Evolutionary conservation across 805 yeast species (phyloP).

Genomic region (Schizosaccharomyces japonicus): DNA sequence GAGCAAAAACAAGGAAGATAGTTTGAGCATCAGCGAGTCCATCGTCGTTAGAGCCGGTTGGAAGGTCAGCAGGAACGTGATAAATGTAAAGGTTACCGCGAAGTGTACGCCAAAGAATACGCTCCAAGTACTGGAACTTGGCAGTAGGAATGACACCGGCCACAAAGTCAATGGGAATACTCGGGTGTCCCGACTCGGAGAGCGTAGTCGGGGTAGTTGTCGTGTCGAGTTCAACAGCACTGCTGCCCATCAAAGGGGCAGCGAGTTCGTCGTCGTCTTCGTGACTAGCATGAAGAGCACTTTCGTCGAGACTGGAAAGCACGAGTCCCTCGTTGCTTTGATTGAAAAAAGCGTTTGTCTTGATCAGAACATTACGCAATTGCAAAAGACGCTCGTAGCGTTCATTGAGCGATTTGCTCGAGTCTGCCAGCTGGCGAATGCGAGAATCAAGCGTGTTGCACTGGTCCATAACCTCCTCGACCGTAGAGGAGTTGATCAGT

Average conservation of each 20-base stretch:
- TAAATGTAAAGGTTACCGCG: conserved; percentile 77
- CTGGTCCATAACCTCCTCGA: conserved; percentile 45
- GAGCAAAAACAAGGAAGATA: conserved; percentile 73
- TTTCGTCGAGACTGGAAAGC: conserved; percentile 15
- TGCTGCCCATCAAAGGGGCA: conserved; percentile 20
- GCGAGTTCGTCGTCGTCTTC: conserved; percentile 18
- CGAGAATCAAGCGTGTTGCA: conserved; percentile 51
- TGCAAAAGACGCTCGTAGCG: conserved; percentile 48
- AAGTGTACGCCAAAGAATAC: conserved; percentile 72
- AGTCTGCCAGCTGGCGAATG: conserved; percentile 42
- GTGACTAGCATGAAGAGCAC: conserved; percentile 9
- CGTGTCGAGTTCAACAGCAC: conserved; percentile 12
- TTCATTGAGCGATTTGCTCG: conserved; percentile 37
- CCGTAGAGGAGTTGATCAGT: conserved; percentile 28
- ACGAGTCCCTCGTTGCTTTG: conserved; percentile 14
- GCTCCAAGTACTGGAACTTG: conserved; percentile 47
- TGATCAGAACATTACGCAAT: conserved; percentile 35
- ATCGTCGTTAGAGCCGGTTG: conserved; percentile 29
- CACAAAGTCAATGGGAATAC: conserved; percentile 25
- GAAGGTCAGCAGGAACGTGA: conserved; percentile 14
- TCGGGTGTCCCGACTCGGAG: conserved; percentile 6
- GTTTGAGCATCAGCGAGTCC: conserved; percentile 42
- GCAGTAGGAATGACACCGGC: conserved; percentile 65
- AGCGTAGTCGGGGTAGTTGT: conserved; percentile 2
- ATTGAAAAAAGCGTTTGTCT: conserved; percentile 25